Conservation (phyloP, 331 rosid genomes). For the Pyracantha coccinea region DNA sequence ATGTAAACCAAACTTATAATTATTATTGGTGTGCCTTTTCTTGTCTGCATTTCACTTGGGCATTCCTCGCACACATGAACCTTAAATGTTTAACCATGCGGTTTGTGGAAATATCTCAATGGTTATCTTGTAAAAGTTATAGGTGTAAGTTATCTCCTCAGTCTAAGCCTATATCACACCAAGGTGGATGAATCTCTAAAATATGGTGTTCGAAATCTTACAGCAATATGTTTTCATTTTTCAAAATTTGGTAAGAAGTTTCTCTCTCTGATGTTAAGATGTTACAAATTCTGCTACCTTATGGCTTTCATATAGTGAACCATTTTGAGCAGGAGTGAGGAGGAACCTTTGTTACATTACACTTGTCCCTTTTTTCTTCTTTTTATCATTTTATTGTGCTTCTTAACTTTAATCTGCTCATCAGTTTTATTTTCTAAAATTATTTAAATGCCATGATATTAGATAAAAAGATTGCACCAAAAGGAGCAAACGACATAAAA, state of each 20-base stretch:
- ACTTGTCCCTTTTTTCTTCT: background rate
- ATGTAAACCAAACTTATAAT: background rate
- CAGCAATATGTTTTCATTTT: too few relatives aligned
- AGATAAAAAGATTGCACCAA: constrained; percentile 77
- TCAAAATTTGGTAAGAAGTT: background rate
- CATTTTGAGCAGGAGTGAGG: background rate
- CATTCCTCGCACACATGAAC: too few relatives aligned
- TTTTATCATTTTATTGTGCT: background rate
- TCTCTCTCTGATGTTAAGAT: background rate
- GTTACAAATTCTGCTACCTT: background rate
- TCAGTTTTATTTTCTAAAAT: background rate
- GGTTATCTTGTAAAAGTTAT: too few relatives aligned
- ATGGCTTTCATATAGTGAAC: background rate
- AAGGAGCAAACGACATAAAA: constrained; percentile 70
- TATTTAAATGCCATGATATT: background rate
- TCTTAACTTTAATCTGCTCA: background rate
- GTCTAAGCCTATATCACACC: background rate
- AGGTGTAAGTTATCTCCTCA: background rate
- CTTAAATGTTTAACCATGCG: too few relatives aligned
- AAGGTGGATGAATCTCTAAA: background rate
- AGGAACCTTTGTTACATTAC: background rate
- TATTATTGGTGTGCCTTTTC: too few relatives aligned
- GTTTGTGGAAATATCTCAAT: too few relatives aligned
- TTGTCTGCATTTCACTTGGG: background rate
- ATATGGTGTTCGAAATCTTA: background rate